Evolutionary conservation across 108 stramenopile species (phyloP).

Genomic region (Cyclostephanos invisitatus): DNA sequence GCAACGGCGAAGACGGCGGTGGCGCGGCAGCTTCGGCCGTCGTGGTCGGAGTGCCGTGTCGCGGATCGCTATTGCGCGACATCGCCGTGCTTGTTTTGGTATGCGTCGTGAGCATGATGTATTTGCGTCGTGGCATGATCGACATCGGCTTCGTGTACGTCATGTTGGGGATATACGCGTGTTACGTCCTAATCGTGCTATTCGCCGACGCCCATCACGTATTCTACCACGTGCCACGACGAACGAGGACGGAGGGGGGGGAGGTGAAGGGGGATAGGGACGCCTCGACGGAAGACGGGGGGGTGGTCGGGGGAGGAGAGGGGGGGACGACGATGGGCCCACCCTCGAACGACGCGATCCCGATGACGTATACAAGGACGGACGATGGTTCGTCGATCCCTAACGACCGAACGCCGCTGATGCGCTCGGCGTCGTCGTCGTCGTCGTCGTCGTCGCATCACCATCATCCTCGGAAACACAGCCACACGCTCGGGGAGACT

Average conservation of each 20-base stretch:
- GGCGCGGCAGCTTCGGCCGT: slow-evolving; percentile 18
- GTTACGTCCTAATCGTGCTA: slow-evolving; percentile 79
- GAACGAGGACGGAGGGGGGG: slow-evolving; percentile 15
- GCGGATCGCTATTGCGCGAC: slow-evolving; percentile 85
- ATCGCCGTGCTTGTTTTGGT: slow-evolving; percentile 70
- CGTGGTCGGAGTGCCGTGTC: slow-evolving; percentile 71
- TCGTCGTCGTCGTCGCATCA: slow-evolving; percentile 7
- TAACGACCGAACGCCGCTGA: neutral
- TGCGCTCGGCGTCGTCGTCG: slow-evolving; percentile 1
- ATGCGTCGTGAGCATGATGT: slow-evolving; percentile 59
- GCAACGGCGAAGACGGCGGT: neutral
- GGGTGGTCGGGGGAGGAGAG: neutral
- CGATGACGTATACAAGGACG: neutral
- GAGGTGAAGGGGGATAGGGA: neutral
- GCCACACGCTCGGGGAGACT: slow-evolving; percentile 37
- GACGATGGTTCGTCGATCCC: neutral
- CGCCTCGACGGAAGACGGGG: neutral
- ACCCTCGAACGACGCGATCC: too few species aligned
- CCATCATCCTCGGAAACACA: slow-evolving; percentile 8
- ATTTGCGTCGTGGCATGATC: slow-evolving; percentile 56
- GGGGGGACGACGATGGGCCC: too few species aligned
- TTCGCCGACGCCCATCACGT: slow-evolving; percentile 86
- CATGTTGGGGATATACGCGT: slow-evolving; percentile 66
- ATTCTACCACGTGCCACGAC: slow-evolving; percentile 36
- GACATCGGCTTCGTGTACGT: slow-evolving; percentile 59